Evolutionary conservation across 2,329 filamentous ascomycete species (phyloP).

Genomic region (Claviceps africana): DNA sequence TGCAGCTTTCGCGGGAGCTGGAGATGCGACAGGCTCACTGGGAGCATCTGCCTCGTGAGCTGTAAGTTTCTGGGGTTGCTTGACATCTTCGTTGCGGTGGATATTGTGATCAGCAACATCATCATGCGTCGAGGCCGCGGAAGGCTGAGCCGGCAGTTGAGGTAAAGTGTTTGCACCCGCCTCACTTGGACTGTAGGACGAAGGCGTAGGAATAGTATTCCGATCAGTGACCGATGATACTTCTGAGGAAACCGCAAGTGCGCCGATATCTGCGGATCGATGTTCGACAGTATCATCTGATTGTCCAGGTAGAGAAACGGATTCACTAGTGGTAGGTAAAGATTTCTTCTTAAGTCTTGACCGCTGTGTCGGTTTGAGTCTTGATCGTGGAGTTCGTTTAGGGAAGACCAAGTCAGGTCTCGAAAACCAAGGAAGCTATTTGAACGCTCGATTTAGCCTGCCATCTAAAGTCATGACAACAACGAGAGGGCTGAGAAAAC

Average conservation of each 20-base stretch:
- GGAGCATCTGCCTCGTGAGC: slow-evolving; percentile 8
- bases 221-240: slow-evolving; percentile 4
- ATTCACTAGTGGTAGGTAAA: slow-evolving; percentile 21
- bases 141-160: not conserved
- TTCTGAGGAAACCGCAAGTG: not conserved
- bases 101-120: not conserved
- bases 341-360: slow-evolving; percentile 29
- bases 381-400: slow-evolving; percentile 20
- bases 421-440: slow-evolving; percentile 45
- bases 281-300: slow-evolving; percentile 19
- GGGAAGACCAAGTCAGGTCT: slow-evolving; percentile 38
- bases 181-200: not conserved
- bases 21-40: slow-evolving; percentile 8
- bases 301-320: slow-evolving; percentile 30
- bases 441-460: not conserved
- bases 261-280: not conserved
- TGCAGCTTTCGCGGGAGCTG: slow-evolving; percentile 15
- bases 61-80: slow-evolving; percentile 12
- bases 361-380: slow-evolving; percentile 22
- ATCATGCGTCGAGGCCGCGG: not conserved
- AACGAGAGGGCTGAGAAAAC: not conserved
- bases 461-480: not conserved
- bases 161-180: not conserved
- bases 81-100: slow-evolving; percentile 9
- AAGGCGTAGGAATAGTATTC: not conserved